Percentiles rank a stretch among this genome's conserved stretches.
Conservation (phyloP, 441 rosid genomes). For the Dalechampia spathulata region DNA sequence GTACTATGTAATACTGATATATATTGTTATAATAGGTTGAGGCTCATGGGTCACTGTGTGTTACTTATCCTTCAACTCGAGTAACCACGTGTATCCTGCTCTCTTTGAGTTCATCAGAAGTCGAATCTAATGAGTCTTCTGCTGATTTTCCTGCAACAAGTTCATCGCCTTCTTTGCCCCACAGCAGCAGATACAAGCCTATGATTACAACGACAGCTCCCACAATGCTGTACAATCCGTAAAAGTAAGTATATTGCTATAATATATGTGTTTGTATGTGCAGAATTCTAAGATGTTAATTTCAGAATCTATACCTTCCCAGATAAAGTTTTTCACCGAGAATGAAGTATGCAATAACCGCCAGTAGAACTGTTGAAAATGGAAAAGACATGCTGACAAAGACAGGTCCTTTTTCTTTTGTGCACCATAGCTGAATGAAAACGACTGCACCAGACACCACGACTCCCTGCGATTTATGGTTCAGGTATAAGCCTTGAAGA, state of each 20-base stretch:
- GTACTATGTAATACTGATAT: no score
- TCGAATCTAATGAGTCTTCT: constrained; percentile 9
- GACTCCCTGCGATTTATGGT: constrained; percentile 41
- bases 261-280: no score
- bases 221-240: constrained; percentile 34
- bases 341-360: constrained; percentile 42
- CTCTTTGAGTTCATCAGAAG: no score
- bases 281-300: no score
- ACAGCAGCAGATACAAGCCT: constrained; percentile 52
- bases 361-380: constrained; percentile 43
- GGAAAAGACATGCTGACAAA: constrained; percentile 72
- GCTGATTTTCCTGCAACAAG: constrained; percentile 12
- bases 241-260: not conserved
- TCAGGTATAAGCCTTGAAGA: constrained; percentile 2
- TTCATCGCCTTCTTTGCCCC: constrained; percentile 55
- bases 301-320: constrained; percentile 33
- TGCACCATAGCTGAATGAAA: constrained; percentile 52
- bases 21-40: no score
- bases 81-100: no score
- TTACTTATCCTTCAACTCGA: no score
- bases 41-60: no score
- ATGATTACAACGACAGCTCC: constrained; percentile 43
- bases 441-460: constrained; percentile 40
- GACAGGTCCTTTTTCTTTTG: constrained; percentile 53
- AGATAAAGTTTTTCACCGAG: constrained; percentile 51